phyloP scores from a whole-genome alignment of 805 yeast genomes.

The Candida hungchunana region DNA sequence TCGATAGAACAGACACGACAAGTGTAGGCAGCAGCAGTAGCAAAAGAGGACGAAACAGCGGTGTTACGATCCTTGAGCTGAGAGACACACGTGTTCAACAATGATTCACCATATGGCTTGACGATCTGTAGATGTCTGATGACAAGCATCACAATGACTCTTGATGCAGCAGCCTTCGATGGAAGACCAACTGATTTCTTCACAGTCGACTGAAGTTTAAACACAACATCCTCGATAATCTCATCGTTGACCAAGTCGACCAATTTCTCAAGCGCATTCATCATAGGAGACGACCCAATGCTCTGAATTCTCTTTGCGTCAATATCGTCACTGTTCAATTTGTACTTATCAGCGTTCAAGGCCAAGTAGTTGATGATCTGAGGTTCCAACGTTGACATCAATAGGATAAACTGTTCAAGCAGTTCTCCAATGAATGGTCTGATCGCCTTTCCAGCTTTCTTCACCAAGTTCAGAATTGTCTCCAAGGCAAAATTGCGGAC shows the following conservation, averaged over 20 bases:
- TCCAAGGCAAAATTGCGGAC: conserved; percentile 70
- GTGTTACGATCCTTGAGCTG: conserved; percentile 70
- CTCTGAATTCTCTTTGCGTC: conserved; percentile 74
- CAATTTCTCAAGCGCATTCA: conserved; percentile 77
- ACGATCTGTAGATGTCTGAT: conserved; percentile 46
- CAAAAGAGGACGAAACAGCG: conserved; percentile 70
- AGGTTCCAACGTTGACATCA: conserved; percentile 89
- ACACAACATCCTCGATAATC: conserved; percentile 34
- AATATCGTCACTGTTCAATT: conserved; percentile 62
- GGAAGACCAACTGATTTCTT: conserved; percentile 82
- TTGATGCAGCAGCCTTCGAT: conserved; percentile 81
- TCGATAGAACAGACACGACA: conserved; percentile 57
- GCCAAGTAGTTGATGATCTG: conserved; percentile 82
- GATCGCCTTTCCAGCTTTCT: conserved; percentile 54
- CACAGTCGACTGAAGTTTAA: conserved; percentile 49
- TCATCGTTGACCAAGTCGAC: conserved; percentile 53
- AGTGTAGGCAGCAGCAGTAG: conserved; percentile 75
- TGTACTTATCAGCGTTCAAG: conserved; percentile 84
- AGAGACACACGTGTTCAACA: conserved; percentile 51
- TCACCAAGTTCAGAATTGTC: conserved; percentile 67
- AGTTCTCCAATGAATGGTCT: conserved; percentile 66
- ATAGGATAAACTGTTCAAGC: conserved; percentile 59
- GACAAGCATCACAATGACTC: conserved; percentile 62
- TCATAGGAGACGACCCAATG: conserved; percentile 78
- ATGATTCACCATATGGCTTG: conserved; percentile 53